Evolutionary conservation across 139 green algal genomes (phyloP).

Genomic region (Zygnema circumcarinatum): DNA sequence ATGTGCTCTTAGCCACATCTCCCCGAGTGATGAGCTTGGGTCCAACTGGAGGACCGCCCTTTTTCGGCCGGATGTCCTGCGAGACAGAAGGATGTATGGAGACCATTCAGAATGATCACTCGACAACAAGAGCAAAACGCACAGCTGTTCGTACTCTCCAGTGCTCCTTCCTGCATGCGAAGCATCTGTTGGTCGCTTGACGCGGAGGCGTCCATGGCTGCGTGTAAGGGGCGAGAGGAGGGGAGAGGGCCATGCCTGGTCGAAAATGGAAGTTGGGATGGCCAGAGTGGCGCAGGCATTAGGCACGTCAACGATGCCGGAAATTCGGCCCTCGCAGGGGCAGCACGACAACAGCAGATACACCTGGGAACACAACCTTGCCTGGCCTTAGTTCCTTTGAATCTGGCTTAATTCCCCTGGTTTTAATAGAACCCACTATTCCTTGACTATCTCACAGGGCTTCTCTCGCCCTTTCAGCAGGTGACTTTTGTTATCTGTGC

Average conservation of each 20-base stretch:
- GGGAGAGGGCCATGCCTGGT: constrained; percentile 66
- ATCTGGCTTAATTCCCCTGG: background rate
- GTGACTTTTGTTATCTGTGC: too few relatives aligned
- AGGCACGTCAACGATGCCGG: constrained; percentile 78
- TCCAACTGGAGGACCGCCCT: constrained; percentile 59
- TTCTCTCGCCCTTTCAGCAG: too few relatives aligned
- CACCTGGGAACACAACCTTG: constrained; percentile 62
- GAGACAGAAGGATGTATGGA: background rate
- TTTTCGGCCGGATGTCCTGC: constrained; percentile 74
- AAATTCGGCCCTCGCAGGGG: constrained; percentile 76
- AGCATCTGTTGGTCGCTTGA: too few relatives aligned
- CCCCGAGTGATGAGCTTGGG: constrained; percentile 54
- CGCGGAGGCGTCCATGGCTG: too few relatives aligned
- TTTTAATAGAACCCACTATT: too few relatives aligned
- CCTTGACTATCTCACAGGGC: too few relatives aligned
- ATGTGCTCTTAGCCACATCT: constrained; percentile 64
- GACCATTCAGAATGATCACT: too few relatives aligned
- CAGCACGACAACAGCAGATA: constrained; percentile 83
- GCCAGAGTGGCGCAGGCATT: constrained; percentile 70
- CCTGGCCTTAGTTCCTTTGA: too few relatives aligned
- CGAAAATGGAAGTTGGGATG: constrained; percentile 74
- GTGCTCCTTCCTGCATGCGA: too few relatives aligned
- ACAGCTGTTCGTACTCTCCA: too few relatives aligned
- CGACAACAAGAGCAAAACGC: too few relatives aligned
- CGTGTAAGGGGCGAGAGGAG: too few relatives aligned